These are phyloP conservation scores for barrel medic (Medicago truncatula) DNA, from an alignment of 306 rosid species.

Conservation along the genomic window DNA sequence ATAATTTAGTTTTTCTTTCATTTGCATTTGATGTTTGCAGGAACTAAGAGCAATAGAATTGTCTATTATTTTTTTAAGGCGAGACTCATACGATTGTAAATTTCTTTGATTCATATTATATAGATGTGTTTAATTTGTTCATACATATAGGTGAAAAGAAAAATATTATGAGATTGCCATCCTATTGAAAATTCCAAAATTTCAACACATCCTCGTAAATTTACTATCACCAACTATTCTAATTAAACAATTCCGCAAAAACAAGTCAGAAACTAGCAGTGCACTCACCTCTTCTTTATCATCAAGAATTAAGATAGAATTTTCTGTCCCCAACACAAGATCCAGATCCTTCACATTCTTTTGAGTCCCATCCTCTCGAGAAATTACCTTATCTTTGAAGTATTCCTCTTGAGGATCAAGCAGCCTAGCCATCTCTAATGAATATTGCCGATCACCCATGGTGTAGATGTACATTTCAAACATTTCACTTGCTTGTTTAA, in stretches of 20 bases:
- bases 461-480: slow-evolving; percentile 89
- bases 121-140: not conserved
- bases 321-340: slow-evolving; percentile 84
- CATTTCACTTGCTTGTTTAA: slow-evolving; percentile 73
- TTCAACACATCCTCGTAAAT: not conserved
- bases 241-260: slow-evolving; percentile 18
- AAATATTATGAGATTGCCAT: not conserved
- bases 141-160: not conserved
- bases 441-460: slow-evolving; percentile 85
- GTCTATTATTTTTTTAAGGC: too few relatives aligned
- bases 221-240: slow-evolving; percentile 23
- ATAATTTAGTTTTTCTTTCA: too few relatives aligned
- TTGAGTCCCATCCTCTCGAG: slow-evolving; percentile 90
- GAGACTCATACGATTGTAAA: not conserved
- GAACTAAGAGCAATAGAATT: too few relatives aligned
- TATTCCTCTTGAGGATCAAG: slow-evolving; percentile 83
- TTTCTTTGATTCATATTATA: slow-evolving; percentile 6
- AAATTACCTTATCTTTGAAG: slow-evolving; percentile 73
- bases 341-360: slow-evolving; percentile 86
- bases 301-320: slow-evolving; percentile 84
- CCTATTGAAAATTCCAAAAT: too few relatives aligned
- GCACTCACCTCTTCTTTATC: slow-evolving; percentile 83
- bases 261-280: slow-evolving; percentile 32
- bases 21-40: too few relatives aligned
- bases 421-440: slow-evolving; percentile 82